Base-by-base conservation (phyloP, 306 rosid genomes). In the Glycine soja region DNA sequence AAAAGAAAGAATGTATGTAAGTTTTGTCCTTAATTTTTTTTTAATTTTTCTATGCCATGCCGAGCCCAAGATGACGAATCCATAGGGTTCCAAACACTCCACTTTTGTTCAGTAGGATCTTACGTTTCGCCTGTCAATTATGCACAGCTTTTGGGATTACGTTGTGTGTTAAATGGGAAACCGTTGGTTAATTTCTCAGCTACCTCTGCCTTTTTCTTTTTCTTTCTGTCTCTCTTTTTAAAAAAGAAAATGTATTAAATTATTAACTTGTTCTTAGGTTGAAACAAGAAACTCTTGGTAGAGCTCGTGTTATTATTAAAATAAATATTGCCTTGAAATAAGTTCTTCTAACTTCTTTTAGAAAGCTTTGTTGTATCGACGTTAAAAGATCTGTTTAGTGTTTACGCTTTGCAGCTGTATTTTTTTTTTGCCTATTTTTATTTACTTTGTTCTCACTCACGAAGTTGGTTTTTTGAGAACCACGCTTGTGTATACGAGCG, bases 131-230 rank as follows among this genome's bases (percentile, higher is more conserved):
- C 83, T 83, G 64, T 76, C 79, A 43, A 80, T 53, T 76, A 74
- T 86, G 77, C 56, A 43, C 79, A 48, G 75, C 84, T 82, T 83
- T 86, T 83, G 71, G 81, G 79, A 57, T 83, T 68, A 40, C 76
- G 75, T 80, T 75, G 32, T 24, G 30, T 59, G 15, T 66, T 62
- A 8, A 61, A 70, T 75, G 81, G 73, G 64, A 82, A 86, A 65
- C 80, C 81, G 62, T 70, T 76, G 78, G 72, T 65, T 68, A 45
- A 68, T 68, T 81, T 74, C 50, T 74, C 78, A 68, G 72, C 59
- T 80, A 50, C 58, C n/a, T 19, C 40, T 77, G 62, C 14, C 16
- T 74, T 62, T 46, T 77, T 2, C 7, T 57, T 34, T 24, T 38
- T 48, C 30, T 80, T 4, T 43, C 24, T 58, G 0, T 72, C 10